These are phyloP conservation scores for Dactylellina leptospora DNA, from an alignment of 2,329 filamentous ascomycete species.

Conservation along the genomic window DNA sequence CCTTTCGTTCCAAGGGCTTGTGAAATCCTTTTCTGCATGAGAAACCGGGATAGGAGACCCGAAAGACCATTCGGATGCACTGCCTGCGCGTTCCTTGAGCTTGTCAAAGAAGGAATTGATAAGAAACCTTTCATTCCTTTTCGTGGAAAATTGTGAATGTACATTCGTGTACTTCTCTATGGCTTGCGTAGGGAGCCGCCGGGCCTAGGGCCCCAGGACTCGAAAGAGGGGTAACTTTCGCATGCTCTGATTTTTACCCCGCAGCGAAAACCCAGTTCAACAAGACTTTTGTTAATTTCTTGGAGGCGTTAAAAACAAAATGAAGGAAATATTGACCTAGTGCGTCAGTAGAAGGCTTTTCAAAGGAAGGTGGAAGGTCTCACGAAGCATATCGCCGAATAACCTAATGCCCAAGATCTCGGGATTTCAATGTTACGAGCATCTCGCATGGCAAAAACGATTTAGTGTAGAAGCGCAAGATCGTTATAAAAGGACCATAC, in stretches of 20 bases:
- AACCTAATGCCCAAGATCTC: slow-evolving; percentile 4
- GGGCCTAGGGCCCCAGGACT: slow-evolving; percentile 10
- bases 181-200: slow-evolving; percentile 16
- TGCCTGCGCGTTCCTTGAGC: slow-evolving; percentile 4
- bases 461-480: no score
- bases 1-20: neutral
- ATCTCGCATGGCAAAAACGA: slow-evolving; percentile 3
- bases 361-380: neutral
- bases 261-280: slow-evolving; percentile 13
- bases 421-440: neutral
- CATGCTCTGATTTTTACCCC: slow-evolving; percentile 26
- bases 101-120: slow-evolving; percentile 2
- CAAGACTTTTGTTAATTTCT: neutral
- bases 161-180: slow-evolving; percentile 24
- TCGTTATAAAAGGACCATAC: neutral
- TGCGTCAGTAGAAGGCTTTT: neutral
- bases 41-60: neutral
- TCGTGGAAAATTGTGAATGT: no score
- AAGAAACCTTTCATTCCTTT: slow-evolving; percentile 11
- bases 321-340: neutral
- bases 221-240: slow-evolving; percentile 23
- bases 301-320: neutral
- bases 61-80: slow-evolving; percentile 1
- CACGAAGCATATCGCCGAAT: slow-evolving; percentile 13
- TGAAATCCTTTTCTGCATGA: slow-evolving; percentile 6